Percentiles rank a stretch among this genome's conserved stretches.
These are phyloP conservation scores for Gnomoniopsis sp. DNA, from an alignment of 2,329 filamentous ascomycete genomes.

Conservation along the genomic window DNA sequence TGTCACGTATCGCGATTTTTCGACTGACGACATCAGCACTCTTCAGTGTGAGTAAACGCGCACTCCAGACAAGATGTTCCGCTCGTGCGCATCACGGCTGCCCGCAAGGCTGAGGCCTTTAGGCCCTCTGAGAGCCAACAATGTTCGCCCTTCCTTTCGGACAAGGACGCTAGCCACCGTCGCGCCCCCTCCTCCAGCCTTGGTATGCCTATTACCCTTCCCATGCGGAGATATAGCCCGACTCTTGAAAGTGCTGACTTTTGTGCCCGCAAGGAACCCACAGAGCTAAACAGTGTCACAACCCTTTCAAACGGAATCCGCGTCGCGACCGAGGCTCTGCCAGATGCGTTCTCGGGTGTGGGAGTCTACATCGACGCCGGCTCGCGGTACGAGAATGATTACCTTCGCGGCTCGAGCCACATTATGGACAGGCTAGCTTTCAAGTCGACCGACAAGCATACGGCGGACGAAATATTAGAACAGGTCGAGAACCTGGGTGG, in stretches of 20 bases:
- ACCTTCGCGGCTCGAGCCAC: conserved; percentile 85
- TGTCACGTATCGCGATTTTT: not conserved
- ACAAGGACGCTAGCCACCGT: conserved; percentile 14
- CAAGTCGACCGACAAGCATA: conserved; percentile 74
- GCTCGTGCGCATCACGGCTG: conserved; percentile 16
- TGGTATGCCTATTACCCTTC: conserved; percentile 3
- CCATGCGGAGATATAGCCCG: not conserved
- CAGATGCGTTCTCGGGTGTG: conserved; percentile 90
- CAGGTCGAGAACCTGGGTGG: conserved; percentile 84
- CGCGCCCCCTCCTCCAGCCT: conserved; percentile 8
- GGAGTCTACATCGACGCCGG: conserved; percentile 95
- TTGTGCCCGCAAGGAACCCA: conserved; percentile 63
- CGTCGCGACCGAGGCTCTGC: conserved; percentile 90
- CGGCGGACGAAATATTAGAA: conserved; percentile 82
- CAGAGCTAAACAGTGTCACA: conserved; percentile 82
- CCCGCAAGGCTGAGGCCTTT: conserved; percentile 11
- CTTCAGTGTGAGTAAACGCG: not conserved
- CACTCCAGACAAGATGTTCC: conserved; percentile 13
- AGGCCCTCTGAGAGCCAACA: conserved; percentile 8
- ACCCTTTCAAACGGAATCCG: conserved; percentile 89
- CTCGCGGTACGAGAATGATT: conserved; percentile 85
- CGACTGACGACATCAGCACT: not conserved
- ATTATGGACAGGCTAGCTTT: conserved; percentile 95
- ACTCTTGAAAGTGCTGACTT: not conserved
- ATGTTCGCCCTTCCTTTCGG: conserved; percentile 12